Percentiles rank a stretch among this genome's conserved stretches.
Conservation (phyloP, 2,329 filamentous ascomycete species). For the Hawksworthiomyces lignivorus region DNA sequence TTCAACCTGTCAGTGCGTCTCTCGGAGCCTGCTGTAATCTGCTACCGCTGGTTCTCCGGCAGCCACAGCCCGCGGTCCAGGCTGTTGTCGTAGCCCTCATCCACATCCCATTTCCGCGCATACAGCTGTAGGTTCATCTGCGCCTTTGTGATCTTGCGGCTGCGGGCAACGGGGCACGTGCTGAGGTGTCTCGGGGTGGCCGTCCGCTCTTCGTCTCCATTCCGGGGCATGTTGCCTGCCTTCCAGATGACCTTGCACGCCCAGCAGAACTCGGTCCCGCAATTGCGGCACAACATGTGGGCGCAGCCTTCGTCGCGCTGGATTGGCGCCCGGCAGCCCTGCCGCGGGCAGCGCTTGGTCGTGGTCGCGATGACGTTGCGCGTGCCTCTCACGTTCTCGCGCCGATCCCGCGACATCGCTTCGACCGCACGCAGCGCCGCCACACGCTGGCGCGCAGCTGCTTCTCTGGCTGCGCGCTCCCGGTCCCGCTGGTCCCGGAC, state of each 20-base stretch:
- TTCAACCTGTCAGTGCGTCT: too few relatives aligned
- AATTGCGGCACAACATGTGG: slow-evolving; percentile 32
- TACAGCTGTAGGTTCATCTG: neutral
- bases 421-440: neutral
- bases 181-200: too few relatives aligned
- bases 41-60: neutral
- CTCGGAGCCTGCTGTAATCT: too few relatives aligned
- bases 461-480: neutral
- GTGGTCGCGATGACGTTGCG: slow-evolving; percentile 11
- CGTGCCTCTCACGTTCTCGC: neutral
- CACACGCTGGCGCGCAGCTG: neutral
- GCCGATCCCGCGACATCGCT: neutral
- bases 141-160: neutral
- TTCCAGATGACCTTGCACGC: slow-evolving; percentile 15
- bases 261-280: slow-evolving; percentile 30
- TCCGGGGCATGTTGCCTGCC: neutral
- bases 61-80: slow-evolving; percentile 1
- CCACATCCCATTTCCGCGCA: neutral
- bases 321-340: slow-evolving; percentile 15
- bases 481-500: neutral
- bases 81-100: neutral
- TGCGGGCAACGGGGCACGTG: neutral
- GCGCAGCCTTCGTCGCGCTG: slow-evolving; percentile 28
- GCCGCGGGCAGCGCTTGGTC: slow-evolving; percentile 19
- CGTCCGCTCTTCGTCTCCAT: too few relatives aligned